Evolutionary conservation across 2,329 filamentous ascomycete species (phyloP).

Genomic region (Zymoseptoria passerinii): DNA sequence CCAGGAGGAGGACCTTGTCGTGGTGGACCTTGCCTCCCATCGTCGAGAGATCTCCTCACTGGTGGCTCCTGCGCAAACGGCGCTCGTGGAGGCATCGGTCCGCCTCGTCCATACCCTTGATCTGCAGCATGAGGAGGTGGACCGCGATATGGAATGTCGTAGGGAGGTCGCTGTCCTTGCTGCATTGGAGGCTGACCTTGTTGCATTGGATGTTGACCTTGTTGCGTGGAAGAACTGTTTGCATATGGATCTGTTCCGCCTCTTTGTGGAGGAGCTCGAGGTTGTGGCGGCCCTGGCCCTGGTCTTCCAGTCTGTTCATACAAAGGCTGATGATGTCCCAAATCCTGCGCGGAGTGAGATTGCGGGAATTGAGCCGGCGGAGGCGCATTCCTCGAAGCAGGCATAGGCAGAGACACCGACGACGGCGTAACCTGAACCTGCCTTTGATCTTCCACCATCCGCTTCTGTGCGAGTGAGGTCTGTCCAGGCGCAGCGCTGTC

Average conservation of each 20-base stretch:
- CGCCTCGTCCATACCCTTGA: slow-evolving; percentile 7
- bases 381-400: slow-evolving; percentile 1
- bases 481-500: slow-evolving; percentile 37
- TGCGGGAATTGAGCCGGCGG: slow-evolving; percentile 8
- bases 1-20: slow-evolving; percentile 21
- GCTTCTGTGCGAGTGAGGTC: slow-evolving; percentile 24
- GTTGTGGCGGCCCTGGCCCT: slow-evolving; percentile 1
- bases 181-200: slow-evolving; percentile 2
- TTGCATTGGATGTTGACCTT: slow-evolving; percentile 1
- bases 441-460: slow-evolving; percentile 1
- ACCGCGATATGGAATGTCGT: slow-evolving; percentile 7
- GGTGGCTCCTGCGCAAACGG: slow-evolving; percentile 17
- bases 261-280: slow-evolving; percentile 8
- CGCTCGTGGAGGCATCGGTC: slow-evolving; percentile 18
- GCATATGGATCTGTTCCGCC: slow-evolving; percentile 11
- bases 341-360: slow-evolving; percentile 10
- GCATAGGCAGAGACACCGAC: not conserved
- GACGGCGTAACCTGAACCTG: not conserved
- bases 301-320: slow-evolving; percentile 1
- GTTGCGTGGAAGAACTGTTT: slow-evolving; percentile 1
- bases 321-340: slow-evolving; percentile 7
- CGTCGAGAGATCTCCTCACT: slow-evolving; percentile 22
- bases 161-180: not conserved
- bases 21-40: slow-evolving; percentile 21
- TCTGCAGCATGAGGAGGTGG: slow-evolving; percentile 5